A percentile compares a stretch with the other conserved stretches of the same genome.
phyloP scores from a whole-genome alignment of 257 asterid genomes.

The Solanum verrucosum region DNA sequence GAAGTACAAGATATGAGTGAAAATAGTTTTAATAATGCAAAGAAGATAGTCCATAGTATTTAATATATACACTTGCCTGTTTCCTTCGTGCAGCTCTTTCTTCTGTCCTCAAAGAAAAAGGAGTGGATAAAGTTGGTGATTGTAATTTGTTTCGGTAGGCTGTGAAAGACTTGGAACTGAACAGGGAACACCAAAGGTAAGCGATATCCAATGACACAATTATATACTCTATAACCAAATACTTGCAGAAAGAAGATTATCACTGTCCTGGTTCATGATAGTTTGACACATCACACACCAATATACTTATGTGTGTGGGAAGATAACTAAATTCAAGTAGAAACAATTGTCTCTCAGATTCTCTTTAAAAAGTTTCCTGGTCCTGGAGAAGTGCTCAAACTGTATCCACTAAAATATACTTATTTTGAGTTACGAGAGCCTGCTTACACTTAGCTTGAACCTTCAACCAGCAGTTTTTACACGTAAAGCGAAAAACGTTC shows the following conservation, averaged over 20 bases:
- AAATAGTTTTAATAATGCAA: neutral
- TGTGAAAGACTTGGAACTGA: slow-evolving; percentile 55
- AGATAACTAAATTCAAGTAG: neutral
- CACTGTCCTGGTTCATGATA: neutral
- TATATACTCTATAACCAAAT: neutral
- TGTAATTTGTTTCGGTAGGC: slow-evolving; percentile 62
- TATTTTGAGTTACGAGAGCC: neutral
- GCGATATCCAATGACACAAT: neutral
- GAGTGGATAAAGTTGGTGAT: slow-evolving; percentile 63
- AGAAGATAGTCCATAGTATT: neutral
- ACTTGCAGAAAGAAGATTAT: neutral
- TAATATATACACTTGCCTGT: slow-evolving; percentile 43
- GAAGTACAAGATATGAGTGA: neutral
- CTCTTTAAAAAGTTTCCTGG: neutral
- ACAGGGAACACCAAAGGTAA: neutral
- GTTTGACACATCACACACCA: neutral
- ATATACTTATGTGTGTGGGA: neutral
- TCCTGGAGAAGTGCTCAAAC: neutral
- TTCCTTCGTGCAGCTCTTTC: slow-evolving; percentile 84
- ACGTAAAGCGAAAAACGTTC: neutral
- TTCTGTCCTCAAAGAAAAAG: slow-evolving; percentile 65
- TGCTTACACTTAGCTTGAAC: neutral
- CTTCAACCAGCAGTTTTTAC: neutral
- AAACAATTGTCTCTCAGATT: neutral
- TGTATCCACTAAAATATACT: neutral